These are phyloP conservation scores for Phlyctochytrium planicorne DNA, from an alignment of 192 early-diverging fungal genomes.

Conservation along the genomic window DNA sequence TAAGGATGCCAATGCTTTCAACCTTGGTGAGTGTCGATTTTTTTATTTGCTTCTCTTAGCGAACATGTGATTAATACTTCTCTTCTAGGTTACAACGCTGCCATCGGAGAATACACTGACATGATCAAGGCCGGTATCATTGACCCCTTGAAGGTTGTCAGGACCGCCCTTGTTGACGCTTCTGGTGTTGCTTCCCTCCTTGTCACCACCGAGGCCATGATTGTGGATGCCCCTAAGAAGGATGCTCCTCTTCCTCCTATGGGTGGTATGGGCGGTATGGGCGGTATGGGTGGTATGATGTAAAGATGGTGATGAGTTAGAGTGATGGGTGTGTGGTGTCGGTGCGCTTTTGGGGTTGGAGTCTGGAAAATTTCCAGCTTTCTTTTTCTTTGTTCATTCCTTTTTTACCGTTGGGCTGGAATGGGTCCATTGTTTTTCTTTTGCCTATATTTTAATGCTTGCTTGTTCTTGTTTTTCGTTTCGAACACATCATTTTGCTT, in stretches of 20 bases:
- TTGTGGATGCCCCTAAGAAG: conserved; percentile 88
- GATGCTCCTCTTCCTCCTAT: conserved; percentile 53
- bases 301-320: too few relatives aligned
- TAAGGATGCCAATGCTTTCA: conserved; percentile 71
- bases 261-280: conserved; percentile 73
- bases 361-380: too few relatives aligned
- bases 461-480: too few relatives aligned
- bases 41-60: neutral
- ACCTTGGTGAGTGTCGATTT: conserved; percentile 61
- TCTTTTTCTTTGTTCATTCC: too few relatives aligned
- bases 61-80: conserved; percentile 1
- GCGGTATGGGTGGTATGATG: conserved; percentile 63
- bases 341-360: too few relatives aligned
- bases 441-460: too few relatives aligned
- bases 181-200: conserved; percentile 95
- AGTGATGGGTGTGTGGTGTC: too few relatives aligned
- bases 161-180: conserved; percentile 96
- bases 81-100: conserved; percentile 78
- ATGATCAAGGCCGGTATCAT: conserved; percentile 98
- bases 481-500: too few relatives aligned
- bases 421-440: too few relatives aligned
- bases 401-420: too few relatives aligned
- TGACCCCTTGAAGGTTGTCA: conserved; percentile 99
- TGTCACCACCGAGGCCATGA: conserved; percentile 98
- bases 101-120: conserved; percentile 88